phyloP scores from a whole-genome alignment of 306 rosid genomes.

The Cicer yamashitae region DNA sequence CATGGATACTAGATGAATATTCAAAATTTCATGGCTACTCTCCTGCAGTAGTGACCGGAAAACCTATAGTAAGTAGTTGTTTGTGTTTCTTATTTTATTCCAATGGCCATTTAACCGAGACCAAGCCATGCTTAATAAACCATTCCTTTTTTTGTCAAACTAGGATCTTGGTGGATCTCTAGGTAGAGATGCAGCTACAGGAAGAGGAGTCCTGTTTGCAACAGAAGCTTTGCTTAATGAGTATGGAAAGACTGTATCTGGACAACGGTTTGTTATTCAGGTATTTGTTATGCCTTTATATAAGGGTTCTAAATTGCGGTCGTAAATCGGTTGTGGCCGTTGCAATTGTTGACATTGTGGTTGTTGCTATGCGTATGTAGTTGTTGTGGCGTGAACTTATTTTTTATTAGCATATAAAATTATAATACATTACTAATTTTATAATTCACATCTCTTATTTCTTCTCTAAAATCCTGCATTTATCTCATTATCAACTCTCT shows the following conservation, averaged over 20 bases:
- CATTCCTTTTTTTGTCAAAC: neutral
- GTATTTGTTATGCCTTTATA: constrained; percentile 43
- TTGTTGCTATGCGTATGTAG: too few relatives aligned
- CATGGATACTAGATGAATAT: constrained; percentile 96
- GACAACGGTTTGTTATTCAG: constrained; percentile 88
- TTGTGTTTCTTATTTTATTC: constrained; percentile 25
- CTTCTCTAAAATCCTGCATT: too few relatives aligned
- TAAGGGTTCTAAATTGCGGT: neutral
- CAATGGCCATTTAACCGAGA: neutral
- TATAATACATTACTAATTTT: too few relatives aligned
- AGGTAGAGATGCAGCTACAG: constrained; percentile 96
- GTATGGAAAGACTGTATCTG: constrained; percentile 76
- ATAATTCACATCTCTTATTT: too few relatives aligned
- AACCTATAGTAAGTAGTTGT: constrained; percentile 72
- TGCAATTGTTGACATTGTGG: too few relatives aligned
- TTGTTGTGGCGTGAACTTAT: too few relatives aligned
- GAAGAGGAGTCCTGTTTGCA: constrained; percentile 89
- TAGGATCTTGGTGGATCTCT: constrained; percentile 95
- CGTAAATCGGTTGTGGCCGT: too few relatives aligned
- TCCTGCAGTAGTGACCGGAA: constrained; percentile 94
- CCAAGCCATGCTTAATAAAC: constrained; percentile 1
- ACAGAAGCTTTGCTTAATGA: constrained; percentile 88
- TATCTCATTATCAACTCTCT: too few relatives aligned
- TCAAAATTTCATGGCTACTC: constrained; percentile 96
- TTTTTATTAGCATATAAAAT: too few relatives aligned